These are phyloP conservation scores for Puccinia horiana DNA, from an alignment of 1,284 basidiomycete genomes.

Conservation along the genomic window DNA sequence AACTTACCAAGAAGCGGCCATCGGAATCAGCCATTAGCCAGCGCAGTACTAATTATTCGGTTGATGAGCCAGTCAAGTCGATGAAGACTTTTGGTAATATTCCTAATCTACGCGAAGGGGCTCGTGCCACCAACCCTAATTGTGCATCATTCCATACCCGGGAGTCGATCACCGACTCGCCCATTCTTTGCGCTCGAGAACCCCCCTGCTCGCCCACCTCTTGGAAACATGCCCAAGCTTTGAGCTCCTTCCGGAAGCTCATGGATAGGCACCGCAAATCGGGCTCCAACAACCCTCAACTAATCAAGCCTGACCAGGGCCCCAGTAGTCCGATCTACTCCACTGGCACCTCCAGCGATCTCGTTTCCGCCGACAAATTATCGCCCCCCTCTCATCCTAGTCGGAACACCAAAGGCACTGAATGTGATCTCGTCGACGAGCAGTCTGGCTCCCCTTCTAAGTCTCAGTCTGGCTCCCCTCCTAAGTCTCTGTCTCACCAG, in stretches of 20 bases:
- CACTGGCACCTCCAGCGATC: neutral
- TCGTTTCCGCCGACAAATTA: neutral
- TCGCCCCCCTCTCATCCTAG: neutral
- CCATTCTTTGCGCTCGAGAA: neutral
- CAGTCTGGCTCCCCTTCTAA: neutral
- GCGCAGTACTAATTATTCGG: neutral
- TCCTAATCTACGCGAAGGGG: constrained; percentile 2
- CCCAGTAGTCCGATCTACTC: neutral
- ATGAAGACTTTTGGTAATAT: neutral
- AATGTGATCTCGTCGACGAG: neutral
- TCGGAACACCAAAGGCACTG: neutral
- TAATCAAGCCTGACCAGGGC: neutral
- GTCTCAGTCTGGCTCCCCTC: neutral
- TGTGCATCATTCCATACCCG: neutral
- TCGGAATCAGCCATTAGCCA: neutral
- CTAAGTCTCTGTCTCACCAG: neutral
- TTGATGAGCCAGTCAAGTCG: neutral
- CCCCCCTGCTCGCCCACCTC: neutral
- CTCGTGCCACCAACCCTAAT: no score
- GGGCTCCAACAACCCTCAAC: neutral
- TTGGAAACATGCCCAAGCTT: neutral
- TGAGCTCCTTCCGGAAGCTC: constrained; percentile 3
- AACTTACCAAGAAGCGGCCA: constrained; percentile 43
- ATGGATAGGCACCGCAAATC: constrained; percentile 15
- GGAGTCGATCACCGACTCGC: neutral